Conservation (phyloP, 2,329 filamentous ascomycete species). For the Akanthomyces muscarius region DNA sequence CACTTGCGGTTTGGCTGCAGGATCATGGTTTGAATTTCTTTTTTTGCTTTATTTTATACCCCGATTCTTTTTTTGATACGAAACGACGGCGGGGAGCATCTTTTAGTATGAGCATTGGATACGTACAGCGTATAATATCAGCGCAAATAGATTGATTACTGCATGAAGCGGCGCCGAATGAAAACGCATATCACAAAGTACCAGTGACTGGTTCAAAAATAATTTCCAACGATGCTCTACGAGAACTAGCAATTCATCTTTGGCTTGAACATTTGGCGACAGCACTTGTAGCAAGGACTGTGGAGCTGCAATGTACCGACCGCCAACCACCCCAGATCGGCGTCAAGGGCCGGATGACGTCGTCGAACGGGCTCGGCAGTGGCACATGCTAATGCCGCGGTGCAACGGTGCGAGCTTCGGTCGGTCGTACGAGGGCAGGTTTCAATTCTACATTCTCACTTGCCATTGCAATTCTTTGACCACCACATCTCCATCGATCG, state of each 20-base stretch:
- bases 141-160: background rate
- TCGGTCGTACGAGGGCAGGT: background rate
- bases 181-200: background rate
- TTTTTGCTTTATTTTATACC: slow-evolving; percentile 8
- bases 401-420: background rate
- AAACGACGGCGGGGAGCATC: background rate
- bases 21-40: background rate
- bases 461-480: background rate
- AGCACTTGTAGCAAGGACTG: background rate
- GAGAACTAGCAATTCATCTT: too few species aligned
- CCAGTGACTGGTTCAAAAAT: too few species aligned
- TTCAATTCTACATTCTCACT: background rate
- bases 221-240: too few species aligned
- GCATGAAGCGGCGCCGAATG: background rate
- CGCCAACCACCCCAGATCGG: background rate
- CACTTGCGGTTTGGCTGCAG: background rate
- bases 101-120: background rate
- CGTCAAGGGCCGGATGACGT: slow-evolving; percentile 2
- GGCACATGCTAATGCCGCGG: background rate
- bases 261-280: background rate
- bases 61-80: background rate
- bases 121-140: background rate
- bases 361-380: background rate
- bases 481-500: too few species aligned
- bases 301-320: background rate